These are phyloP conservation scores for Moelleriella libera DNA, from an alignment of 2,329 filamentous ascomycete genomes.

Conservation along the genomic window DNA sequence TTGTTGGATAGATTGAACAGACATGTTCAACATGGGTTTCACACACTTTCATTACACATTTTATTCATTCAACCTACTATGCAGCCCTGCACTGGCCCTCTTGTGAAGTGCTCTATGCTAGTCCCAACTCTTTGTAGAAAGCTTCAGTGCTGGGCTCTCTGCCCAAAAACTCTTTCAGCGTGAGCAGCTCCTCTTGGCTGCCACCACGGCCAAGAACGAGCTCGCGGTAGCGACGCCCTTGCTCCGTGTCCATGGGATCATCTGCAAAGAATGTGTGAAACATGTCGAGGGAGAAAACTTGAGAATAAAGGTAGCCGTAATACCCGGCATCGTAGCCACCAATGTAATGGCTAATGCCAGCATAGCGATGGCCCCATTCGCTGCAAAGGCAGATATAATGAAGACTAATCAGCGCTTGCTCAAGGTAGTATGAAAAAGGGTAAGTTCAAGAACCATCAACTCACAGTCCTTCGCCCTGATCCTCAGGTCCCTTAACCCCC, in stretches of 20 bases:
- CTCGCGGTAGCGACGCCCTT: conserved; percentile 64
- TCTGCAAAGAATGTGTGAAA: conserved; percentile 68
- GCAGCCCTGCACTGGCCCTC: no score
- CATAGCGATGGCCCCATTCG: conserved; percentile 64
- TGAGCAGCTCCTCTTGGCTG: conserved; percentile 68
- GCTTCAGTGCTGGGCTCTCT: conserved; percentile 63
- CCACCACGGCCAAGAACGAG: conserved; percentile 67
- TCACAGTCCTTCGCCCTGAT: conserved; percentile 40
- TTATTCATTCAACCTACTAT: no score
- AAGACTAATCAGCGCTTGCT: background rate
- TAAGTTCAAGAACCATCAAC: conserved; percentile 9
- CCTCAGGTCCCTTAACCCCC: conserved; percentile 62
- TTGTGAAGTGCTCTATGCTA: conserved; percentile 5
- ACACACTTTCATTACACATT: no score
- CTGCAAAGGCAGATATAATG: conserved; percentile 14
- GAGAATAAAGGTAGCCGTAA: conserved; percentile 60
- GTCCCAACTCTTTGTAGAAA: conserved; percentile 66
- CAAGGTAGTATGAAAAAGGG: background rate
- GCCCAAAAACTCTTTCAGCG: conserved; percentile 64
- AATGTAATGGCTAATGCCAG: conserved; percentile 70
- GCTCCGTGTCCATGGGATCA: conserved; percentile 61
- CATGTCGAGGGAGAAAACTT: conserved; percentile 78
- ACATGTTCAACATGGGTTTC: background rate
- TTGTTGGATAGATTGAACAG: background rate
- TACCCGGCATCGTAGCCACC: conserved; percentile 78